Evolutionary conservation across 169 alveolate genomes (phyloP), one percentile per base, ranked within the genome.

Genomic region (Eimeria praecox): DNA sequence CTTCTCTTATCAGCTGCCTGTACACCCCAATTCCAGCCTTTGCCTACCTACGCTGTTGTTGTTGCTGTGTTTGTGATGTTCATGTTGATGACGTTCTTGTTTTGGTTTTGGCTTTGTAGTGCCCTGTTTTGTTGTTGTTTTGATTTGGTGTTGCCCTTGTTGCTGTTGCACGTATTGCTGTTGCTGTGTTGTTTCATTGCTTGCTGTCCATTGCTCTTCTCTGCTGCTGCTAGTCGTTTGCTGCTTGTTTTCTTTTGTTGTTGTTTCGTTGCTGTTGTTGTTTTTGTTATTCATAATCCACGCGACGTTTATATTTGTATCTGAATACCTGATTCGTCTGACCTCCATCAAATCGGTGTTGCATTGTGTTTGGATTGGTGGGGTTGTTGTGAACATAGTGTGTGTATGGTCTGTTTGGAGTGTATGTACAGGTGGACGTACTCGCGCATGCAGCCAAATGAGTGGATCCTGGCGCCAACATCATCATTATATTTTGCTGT

Each of bases 391-490:
- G 10, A 14, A 1, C 4, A 16, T 3, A n/a, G 78, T n/a, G 78
- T 71, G 44, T 38, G 82, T 30, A n/a, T n/a, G 9, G 24, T 52
- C 69, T 71, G 56, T 69, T 90, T 33, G 73, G 10, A 22, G 24
- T 90, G 69, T 22, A 14, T 54, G 88, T 69, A 35, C 88, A 90
- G 95, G 90, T 94, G 94, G 96, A 42, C 78, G 27, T 94, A 40
- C 77, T 90, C 89, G 30, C 89, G 83, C 40, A 35, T 94, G 85
- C 87, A 71, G 62, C 89, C 96, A 59, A 66, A 94, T 27, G 92
- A 83, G 62, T 94, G 96, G 96, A 49, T 94, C 35, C 6, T 94
- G 44, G 89, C 96, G 27, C 96, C 96, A 16, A 94, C 96, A 33
- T 46, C 96, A 12, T 71, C 66, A 12, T 33, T 94, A 40, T 94